Evolutionary conservation across 768 basidiomycete genomes (phyloP).

Genomic region (Phallus indusiatus): DNA sequence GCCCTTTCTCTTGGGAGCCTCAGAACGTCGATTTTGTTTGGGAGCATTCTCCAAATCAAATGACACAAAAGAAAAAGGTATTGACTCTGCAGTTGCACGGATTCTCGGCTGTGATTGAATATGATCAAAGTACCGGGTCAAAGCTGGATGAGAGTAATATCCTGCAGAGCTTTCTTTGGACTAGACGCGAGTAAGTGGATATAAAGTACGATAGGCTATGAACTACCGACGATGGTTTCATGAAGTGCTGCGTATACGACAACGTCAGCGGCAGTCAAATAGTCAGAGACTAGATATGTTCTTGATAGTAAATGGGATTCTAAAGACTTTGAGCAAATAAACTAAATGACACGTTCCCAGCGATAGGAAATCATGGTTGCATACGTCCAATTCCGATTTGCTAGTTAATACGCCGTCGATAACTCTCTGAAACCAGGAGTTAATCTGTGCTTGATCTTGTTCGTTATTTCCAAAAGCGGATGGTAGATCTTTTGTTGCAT

Average conservation of each 20-base stretch:
- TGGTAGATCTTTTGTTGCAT: slow-evolving; percentile 30
- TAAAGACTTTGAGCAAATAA: slow-evolving; percentile 42
- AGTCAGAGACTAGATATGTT: slow-evolving; percentile 80
- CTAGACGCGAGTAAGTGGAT: slow-evolving; percentile 26
- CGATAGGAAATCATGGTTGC: slow-evolving; percentile 25
- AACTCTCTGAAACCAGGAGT: slow-evolving; percentile 62
- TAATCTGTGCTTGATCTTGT: slow-evolving; percentile 53
- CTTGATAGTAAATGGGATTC: slow-evolving; percentile 61
- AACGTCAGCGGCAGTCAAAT: slow-evolving; percentile 83
- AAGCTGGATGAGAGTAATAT: slow-evolving; percentile 68
- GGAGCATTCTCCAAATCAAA: slow-evolving; percentile 77
- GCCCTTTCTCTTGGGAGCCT: slow-evolving; percentile 68
- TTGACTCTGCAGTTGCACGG: slow-evolving; percentile 41
- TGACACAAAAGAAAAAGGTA: slow-evolving; percentile 45
- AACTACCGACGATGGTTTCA: slow-evolving; percentile 57
- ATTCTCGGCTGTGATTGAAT: slow-evolving; percentile 68
- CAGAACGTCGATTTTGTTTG: slow-evolving; percentile 57
- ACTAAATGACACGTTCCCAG: neutral
- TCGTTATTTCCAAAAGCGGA: slow-evolving; percentile 44
- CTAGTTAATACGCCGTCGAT: slow-evolving; percentile 34
- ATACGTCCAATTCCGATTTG: slow-evolving; percentile 37
- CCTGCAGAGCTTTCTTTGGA: slow-evolving; percentile 60
- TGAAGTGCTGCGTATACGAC: slow-evolving; percentile 87
- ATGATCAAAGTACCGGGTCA: slow-evolving; percentile 94
- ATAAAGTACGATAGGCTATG: neutral